These are phyloP conservation scores for Pythium aquatile DNA, from an alignment of 352 stramenopile species.

Conservation along the genomic window DNA sequence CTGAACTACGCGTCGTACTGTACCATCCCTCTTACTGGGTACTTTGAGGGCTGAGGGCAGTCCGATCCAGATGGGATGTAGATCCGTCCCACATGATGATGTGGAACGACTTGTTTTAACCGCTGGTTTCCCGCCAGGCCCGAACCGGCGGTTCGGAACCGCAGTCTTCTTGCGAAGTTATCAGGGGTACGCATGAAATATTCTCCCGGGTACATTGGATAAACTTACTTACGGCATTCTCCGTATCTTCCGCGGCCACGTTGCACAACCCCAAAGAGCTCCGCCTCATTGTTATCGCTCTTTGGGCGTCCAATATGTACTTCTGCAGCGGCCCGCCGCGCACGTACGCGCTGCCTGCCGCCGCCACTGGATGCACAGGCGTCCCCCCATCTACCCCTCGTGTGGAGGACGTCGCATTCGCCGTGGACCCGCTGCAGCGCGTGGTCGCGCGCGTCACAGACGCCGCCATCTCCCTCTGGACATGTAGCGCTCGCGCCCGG, in stretches of 20 bases:
- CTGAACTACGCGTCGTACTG: not conserved
- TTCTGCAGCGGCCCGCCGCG: conserved; percentile 72
- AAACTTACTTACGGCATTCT: conserved; percentile 3
- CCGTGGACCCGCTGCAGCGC: conserved; percentile 46
- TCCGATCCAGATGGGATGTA: conserved; percentile 16
- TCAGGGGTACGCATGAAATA: conserved; percentile 7
- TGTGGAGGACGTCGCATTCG: conserved; percentile 49
- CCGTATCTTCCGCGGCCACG: conserved; percentile 6
- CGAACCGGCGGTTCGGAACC: too few species aligned
- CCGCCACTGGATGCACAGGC: not conserved
- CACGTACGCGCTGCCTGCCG: conserved; percentile 38
- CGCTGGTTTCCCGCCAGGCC: conserved; percentile 6
- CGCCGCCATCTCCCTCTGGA: conserved; percentile 46
- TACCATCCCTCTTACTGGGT: not conserved
- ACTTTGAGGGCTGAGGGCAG: too few species aligned
- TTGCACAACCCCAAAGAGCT: not conserved
- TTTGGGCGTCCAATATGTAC: conserved; percentile 39
- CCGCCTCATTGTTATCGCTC: not conserved
- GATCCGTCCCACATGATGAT: conserved; percentile 7
- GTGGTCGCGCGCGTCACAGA: conserved; percentile 62
- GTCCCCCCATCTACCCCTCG: not conserved
- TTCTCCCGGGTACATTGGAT: not conserved
- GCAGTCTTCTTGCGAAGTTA: too few species aligned
- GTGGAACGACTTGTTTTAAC: conserved; percentile 12
- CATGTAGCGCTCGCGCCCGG: conserved; percentile 25